Evolutionary conservation across 768 basidiomycete species (phyloP).

Genomic region (Strobilomyces confusus): DNA sequence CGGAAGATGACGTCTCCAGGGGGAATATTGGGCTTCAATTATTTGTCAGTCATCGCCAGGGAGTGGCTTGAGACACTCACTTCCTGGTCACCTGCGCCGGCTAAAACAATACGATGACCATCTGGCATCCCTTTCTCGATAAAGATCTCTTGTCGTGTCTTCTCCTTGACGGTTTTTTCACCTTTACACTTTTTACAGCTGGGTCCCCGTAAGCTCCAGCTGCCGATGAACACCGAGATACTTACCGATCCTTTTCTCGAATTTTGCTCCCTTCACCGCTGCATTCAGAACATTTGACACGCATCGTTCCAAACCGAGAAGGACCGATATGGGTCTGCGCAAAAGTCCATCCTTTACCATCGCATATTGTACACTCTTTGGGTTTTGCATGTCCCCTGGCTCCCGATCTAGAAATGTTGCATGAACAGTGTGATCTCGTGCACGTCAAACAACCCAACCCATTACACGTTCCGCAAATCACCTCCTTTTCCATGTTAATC

Average conservation of each 20-base stretch:
- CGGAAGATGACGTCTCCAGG: slow-evolving; percentile 91
- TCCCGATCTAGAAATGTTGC: slow-evolving; percentile 56
- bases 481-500: slow-evolving; percentile 85
- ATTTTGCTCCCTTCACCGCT: slow-evolving; percentile 65
- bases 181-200: slow-evolving; percentile 98
- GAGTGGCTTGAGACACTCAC: slow-evolving; percentile 36
- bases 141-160: slow-evolving; percentile 82
- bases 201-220: slow-evolving; percentile 5
- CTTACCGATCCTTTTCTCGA: slow-evolving; percentile 80
- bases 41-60: slow-evolving; percentile 5
- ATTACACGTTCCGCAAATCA: slow-evolving; percentile 73
- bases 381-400: slow-evolving; percentile 82
- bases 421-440: slow-evolving; percentile 1
- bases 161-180: slow-evolving; percentile 76
- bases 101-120: slow-evolving; percentile 78
- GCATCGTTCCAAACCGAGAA: slow-evolving; percentile 45
- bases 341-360: slow-evolving; percentile 77
- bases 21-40: slow-evolving; percentile 71
- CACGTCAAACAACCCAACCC: slow-evolving; percentile 48
- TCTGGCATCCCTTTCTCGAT: slow-evolving; percentile 86
- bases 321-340: slow-evolving; percentile 52
- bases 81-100: slow-evolving; percentile 91
- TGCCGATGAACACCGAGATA: not conserved
- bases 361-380: slow-evolving; percentile 75
- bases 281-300: slow-evolving; percentile 65